Conservation (phyloP, 140 eudicot species). For the Erigeron philadelphicus region DNA sequence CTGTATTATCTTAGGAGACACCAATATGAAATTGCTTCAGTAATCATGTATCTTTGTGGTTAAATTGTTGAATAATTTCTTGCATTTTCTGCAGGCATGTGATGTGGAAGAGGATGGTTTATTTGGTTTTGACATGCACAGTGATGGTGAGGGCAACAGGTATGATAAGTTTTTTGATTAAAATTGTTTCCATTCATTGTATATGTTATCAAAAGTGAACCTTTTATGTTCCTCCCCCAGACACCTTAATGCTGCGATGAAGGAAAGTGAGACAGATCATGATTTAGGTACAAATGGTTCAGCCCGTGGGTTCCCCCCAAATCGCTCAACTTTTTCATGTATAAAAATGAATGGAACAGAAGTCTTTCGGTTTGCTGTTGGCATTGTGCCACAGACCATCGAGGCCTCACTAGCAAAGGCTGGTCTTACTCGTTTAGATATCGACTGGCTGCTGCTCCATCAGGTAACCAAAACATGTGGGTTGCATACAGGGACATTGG, state of each 20-base stretch:
- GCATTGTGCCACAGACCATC: conserved; percentile 77
- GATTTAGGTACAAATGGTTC: conserved; percentile 60
- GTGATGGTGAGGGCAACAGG: conserved; percentile 84
- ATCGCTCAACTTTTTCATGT: conserved; percentile 48
- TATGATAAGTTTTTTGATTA: background rate
- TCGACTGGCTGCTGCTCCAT: conserved; percentile 90
- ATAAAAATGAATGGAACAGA: conserved; percentile 88
- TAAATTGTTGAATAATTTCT: background rate
- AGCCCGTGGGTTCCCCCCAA: conserved; percentile 55
- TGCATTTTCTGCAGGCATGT: conserved; percentile 53
- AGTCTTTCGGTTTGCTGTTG: conserved; percentile 80
- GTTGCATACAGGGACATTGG: background rate
- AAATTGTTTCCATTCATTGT: background rate
- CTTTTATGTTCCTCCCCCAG: conserved; percentile 29
- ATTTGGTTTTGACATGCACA: conserved; percentile 86
- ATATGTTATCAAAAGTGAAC: background rate
- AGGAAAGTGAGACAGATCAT: conserved; percentile 34
- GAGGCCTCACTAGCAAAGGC: conserved; percentile 72
- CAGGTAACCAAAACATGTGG: conserved; percentile 45
- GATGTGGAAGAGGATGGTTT: conserved; percentile 79
- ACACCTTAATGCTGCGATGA: conserved; percentile 61
- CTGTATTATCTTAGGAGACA: background rate
- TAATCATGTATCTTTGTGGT: background rate
- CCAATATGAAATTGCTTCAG: background rate
- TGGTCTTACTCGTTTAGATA: conserved; percentile 55